Evolutionary conservation across 2,329 filamentous ascomycete genomes (phyloP), one percentile per base, ranked within the genome.

Genomic region (Neonectria punicea): DNA sequence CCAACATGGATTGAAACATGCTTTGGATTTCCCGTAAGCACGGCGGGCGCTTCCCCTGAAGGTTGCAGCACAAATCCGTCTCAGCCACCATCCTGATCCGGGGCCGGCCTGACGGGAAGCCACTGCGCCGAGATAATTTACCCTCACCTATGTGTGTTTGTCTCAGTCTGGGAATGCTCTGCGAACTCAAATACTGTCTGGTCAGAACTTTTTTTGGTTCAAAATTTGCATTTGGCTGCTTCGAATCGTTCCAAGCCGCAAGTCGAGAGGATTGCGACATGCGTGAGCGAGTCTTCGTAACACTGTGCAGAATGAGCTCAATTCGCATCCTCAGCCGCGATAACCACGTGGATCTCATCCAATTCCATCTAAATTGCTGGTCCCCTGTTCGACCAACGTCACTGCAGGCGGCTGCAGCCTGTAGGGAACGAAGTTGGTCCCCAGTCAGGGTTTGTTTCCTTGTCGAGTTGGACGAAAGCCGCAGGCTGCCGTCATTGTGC

Each of bases 1-100:
- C 61, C 54, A 63, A 63, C 50, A 32, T 43, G 41, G 49, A 22
- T 25, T 43, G 54, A 63, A 63, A 58, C 60, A 22, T 32, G 41
- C 43, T 22, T n/a, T 39, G 41, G 53, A 28, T 20, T 46, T 41
- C 30, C 22, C 10, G n/a, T 25, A 22, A 54, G 51, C 51, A 53
- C 22, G 5, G 8, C 25, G 16, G 28, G 43, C 10, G 43, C n/a
- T 7, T 34, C 53, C 53, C 60, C 60, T 62, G 60, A 62, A 16
- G n/a, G 47, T 30, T 57, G 60, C 53, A 62, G 60, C 36, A 25
- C 25, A n/a, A n/a, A 22, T 14, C 34, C 11, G 43, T 36, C 54
- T 36, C 54, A 51, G 46, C 32, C 36, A 53, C 30, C 28, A 18
- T 53, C 44, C 57, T 32, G 39, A 43, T 43, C 28, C 28, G 16